These are phyloP conservation scores for Lasiosphaeris hirsuta DNA, from an alignment of 495 filamentous ascomycete species.

Conservation along the genomic window DNA sequence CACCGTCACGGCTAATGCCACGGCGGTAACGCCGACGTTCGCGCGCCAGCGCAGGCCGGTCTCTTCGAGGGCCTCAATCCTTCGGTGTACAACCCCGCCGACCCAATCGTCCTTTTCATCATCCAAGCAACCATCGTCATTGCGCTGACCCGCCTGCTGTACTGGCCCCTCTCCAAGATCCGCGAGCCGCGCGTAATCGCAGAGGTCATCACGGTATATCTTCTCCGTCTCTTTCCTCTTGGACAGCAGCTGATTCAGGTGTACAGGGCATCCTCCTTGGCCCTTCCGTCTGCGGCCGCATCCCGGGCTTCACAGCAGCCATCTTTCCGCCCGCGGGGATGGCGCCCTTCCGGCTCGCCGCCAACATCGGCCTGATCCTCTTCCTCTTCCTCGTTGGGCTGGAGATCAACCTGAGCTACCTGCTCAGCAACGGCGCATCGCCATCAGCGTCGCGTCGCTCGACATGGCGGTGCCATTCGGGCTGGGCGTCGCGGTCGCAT, in stretches of 20 bases:
- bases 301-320: conserved; percentile 68
- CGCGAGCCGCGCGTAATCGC: conserved; percentile 89
- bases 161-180: conserved; percentile 72
- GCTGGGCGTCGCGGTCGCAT: conserved; percentile 69
- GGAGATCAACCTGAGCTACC: conserved; percentile 80
- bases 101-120: conserved; percentile 86
- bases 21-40: background rate
- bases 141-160: conserved; percentile 72
- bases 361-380: conserved; percentile 81
- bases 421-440: conserved; percentile 77
- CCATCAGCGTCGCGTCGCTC: conserved; percentile 69
- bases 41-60: conserved; percentile 19
- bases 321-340: conserved; percentile 75
- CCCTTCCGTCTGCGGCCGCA: conserved; percentile 74
- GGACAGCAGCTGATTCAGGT: background rate
- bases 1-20: background rate
- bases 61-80: conserved; percentile 60
- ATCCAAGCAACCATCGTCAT: conserved; percentile 90
- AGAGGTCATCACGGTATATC: conserved; percentile 67
- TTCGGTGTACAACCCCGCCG: conserved; percentile 64
- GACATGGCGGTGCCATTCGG: conserved; percentile 78
- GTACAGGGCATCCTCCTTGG: conserved; percentile 72
- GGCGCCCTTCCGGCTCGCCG: conserved; percentile 67
- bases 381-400: conserved; percentile 89
- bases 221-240: background rate